Evolutionary conservation across 2,329 filamentous ascomycete genomes (phyloP), one percentile per base, ranked within the genome.

Genomic region (Cladosporium sp.): DNA sequence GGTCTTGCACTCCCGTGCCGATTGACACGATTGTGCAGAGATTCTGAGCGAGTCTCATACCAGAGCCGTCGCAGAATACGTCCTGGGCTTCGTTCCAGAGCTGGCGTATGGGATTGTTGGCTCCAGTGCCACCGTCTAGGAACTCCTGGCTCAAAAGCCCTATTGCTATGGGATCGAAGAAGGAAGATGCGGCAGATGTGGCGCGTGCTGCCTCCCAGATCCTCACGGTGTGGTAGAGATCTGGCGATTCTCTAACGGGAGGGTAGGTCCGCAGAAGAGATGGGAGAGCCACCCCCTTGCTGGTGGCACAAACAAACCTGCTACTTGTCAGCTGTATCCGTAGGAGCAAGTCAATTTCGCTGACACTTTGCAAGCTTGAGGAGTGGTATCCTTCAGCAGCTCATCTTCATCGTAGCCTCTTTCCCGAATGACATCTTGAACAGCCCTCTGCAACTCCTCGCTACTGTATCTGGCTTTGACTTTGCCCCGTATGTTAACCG

Each of bases 141-240:
- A 75, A 76, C 12, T 66, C 67, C 40, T 59, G 60, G 41, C 62
- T 59, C 33, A 63, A 62, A 18, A 65, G 66, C 74, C 59, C 25
- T 72, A 68, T 7, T 70, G 69, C 45, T 69, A 65, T 11, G 75
- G 65, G 65, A 38, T 74, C 68, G 61, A 76, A 76, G 59, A 73
- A 76, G 57, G 75, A 75, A 0, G 75, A 74, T 0, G 75, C 76
- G 3, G 76, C 76, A 1, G 71, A 74, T 0, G 76, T 78, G 1
- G 76, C 76, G 6, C 75, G 60, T 0, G 73, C 75, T 0, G 76
- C 75, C 57, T 77, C 62, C 68, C 74, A 78, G 29, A 79, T 77
- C 1, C 62, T 4, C 67, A 71, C 5, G 72, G 67, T 59, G 9
- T 63, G 57, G 55, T 76, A 76, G 51, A 62, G 67, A 55, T 75